A percentile compares a stretch with the other conserved stretches of the same genome.
Conservation (phyloP, 2,329 filamentous ascomycete genomes). For the Clarireedia sp. region DNA sequence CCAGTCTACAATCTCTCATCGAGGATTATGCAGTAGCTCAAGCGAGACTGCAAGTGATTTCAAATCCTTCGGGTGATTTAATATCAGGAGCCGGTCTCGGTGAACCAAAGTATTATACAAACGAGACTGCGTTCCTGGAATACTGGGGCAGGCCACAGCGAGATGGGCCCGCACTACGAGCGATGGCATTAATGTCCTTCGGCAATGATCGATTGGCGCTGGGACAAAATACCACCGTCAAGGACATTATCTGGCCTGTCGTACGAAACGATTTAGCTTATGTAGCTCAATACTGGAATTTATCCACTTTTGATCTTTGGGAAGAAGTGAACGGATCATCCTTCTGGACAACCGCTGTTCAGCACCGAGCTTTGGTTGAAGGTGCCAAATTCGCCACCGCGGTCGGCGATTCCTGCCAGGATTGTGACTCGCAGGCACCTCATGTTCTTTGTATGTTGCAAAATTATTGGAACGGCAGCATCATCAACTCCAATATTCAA, state of each 20-base stretch:
- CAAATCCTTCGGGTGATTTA: conserved; percentile 44
- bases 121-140: conserved; percentile 55
- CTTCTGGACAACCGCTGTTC: conserved; percentile 67
- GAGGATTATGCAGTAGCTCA: conserved; percentile 62
- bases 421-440: conserved; percentile 55
- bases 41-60: conserved; percentile 45
- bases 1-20: conserved; percentile 41
- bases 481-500: conserved; percentile 63
- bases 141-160: conserved; percentile 58
- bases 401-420: conserved; percentile 50
- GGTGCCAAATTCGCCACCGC: conserved; percentile 56
- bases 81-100: conserved; percentile 45
- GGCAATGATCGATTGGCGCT: conserved; percentile 62
- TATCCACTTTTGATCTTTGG: conserved; percentile 67
- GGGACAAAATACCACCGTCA: conserved; percentile 37
- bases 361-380: conserved; percentile 54
- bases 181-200: conserved; percentile 64
- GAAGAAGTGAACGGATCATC: conserved; percentile 70
- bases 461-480: conserved; percentile 63
- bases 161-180: conserved; percentile 72
- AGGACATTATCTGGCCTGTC: conserved; percentile 59
- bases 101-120: conserved; percentile 65
- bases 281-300: conserved; percentile 62
- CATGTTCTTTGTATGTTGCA: conserved; percentile 67
- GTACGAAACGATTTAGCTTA: conserved; percentile 69